Evolutionary conservation across 768 basidiomycete species (phyloP), one percentile per base, ranked within the genome.

Genomic region (Mycena chlorophos): DNA sequence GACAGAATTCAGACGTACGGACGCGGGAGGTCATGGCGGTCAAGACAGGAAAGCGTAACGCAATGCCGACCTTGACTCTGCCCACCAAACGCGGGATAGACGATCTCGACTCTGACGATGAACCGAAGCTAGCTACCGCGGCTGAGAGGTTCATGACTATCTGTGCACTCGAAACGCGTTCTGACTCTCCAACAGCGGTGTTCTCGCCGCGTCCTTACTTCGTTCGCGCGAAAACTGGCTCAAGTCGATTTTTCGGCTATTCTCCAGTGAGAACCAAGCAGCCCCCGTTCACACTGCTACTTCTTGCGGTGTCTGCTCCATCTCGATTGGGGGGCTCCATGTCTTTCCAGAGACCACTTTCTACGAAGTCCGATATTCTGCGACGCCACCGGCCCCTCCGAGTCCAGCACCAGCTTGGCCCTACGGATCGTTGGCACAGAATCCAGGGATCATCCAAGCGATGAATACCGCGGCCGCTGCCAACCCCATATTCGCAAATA

Each of bases 291-390:
- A 90, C 65, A 85, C 81, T 1, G 80, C 85, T 52, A 82, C 83
- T 60, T 76, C 75, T 28, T 76, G 86, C 30, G 89, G 88, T 42
- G 82, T 76, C 65, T 91, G 85, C 66, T 82, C 86, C 52, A 68
- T 94, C 31, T 77, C 83, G 62, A 82, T 93, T 28, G 91, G n/a
- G n/a, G n/a, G 90, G 4, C 91, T 91, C 14, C 89, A 90, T 67
- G 71, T 75, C 25, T 92, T 92, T 63, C 65, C 74, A 29, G 82
- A 85, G 22, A 90, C 89, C 0, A 74, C 79, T 0, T 74, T 93
- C 56, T 90, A 84, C 59, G 88, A 92, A 70, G 86, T 88, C 8
- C 80, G 85, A 64, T 91, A 91, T 69, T 75, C 84, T 19, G 70
- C 78, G 3, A 57, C 56, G 4, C 55, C 69, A 25, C 55, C 62